Evolutionary conservation across 2,329 filamentous ascomycete genomes (phyloP), one percentile per base, ranked within the genome.

Genomic region (Magnaporthiopsis poae): DNA sequence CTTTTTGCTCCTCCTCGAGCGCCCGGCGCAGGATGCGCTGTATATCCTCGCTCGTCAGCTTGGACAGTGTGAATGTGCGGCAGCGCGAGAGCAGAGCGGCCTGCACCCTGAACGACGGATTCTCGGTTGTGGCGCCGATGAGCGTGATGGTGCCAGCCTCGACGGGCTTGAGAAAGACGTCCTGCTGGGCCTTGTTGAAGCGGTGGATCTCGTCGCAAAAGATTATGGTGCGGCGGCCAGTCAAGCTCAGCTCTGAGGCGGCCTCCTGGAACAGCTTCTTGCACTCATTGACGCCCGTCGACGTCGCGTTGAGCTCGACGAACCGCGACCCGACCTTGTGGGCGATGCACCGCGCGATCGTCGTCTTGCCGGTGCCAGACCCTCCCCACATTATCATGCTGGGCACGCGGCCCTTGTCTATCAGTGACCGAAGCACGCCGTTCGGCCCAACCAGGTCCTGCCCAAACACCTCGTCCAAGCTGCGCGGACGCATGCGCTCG

Each of bases 171-270:
- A 99, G 81, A 71, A 98, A 98, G 0, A 97, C 90, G 77, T 98
- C 95, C 74, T 99, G 95, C 75, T 98, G 95, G 0, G 88, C 84
- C 78, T 96, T 97, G 71, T 85, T 90, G 80, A 96, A 96, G 35
- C 94, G 83, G 77, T 96, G 92, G 63, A 97, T 95, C 80, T 98
- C 95, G 78, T 99, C 95, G 79, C 94, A 97, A 76, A 99, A 99
- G 69, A 99, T 87, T 69, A 99, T 96, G 0, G 95, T 98, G 78
- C 91, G 94, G 68, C 92, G 85, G 1, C 94, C 94, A 0, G 92
- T 96, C 65, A 98, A 80, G 0, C 82, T 80, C 62, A 92, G 79
- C 75, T 98, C 95, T 72, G 88, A 90, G 68, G 86, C 87, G 0
- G 95, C 93, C 71, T 97, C 92, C 29, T 82, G 80, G 73, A 98